phyloP scores from a whole-genome alignment of 2,329 filamentous ascomycete genomes.

The Aspergillus tanneri region DNA sequence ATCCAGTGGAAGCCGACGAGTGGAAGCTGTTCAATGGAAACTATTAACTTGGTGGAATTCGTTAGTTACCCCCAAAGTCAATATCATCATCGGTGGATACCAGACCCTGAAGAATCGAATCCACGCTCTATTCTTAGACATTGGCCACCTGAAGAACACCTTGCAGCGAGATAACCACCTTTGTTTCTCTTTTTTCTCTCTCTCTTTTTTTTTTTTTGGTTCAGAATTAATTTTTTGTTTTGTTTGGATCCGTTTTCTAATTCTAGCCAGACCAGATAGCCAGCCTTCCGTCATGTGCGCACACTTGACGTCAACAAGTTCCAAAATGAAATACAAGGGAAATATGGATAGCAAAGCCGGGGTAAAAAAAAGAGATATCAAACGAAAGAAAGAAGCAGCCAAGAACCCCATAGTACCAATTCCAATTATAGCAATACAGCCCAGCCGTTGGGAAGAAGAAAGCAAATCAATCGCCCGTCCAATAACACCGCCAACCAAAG shows the following conservation, averaged over 20 bases:
- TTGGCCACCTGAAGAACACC: no score
- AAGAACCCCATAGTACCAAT: slow-evolving; percentile 9
- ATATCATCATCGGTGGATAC: not conserved
- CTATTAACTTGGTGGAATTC: no score
- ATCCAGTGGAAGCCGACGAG: not conserved
- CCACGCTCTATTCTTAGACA: no score
- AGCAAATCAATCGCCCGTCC: slow-evolving; percentile 14
- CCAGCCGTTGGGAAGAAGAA: slow-evolving; percentile 18
- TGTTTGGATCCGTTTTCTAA: no score
- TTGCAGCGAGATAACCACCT: no score
- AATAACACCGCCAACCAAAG: slow-evolving; percentile 31
- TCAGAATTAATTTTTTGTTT: no score
- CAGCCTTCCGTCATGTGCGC: not conserved
- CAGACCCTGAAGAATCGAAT: no score
- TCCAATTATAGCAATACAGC: slow-evolving; percentile 28
- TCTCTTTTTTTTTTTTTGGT: no score
- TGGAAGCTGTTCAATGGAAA: no score
- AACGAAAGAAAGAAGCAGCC: slow-evolving; percentile 14
- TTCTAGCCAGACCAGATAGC: not conserved
- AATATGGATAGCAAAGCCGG: not conserved
- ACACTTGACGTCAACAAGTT: not conserved
- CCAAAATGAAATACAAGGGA: not conserved
- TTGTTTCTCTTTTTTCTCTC: no score
- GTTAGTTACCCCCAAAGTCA: not conserved
- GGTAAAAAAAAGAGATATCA: not conserved